A percentile compares a stretch with the other conserved stretches of the same genome.
These are phyloP conservation scores for Yamadazyma olivae DNA, from an alignment of 805 yeast species.

Conservation along the genomic window DNA sequence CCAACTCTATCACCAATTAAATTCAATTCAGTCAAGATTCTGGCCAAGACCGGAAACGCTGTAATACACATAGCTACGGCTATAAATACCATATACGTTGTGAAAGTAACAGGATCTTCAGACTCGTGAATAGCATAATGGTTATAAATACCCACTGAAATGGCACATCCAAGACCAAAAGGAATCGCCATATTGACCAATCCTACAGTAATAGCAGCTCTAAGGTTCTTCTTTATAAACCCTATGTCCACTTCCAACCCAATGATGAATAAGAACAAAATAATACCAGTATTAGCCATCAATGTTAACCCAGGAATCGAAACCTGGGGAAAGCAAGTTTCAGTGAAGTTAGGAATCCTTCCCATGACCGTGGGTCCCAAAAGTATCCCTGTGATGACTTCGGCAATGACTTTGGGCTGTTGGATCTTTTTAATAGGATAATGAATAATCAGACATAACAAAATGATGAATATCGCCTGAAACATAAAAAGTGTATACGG, in stretches of 20 bases:
- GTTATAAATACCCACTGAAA: constrained; percentile 65
- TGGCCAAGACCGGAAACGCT: constrained; percentile 80
- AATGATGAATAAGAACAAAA: constrained; percentile 69
- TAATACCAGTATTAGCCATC: constrained; percentile 72
- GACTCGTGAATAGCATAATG: constrained; percentile 41
- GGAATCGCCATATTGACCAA: constrained; percentile 72
- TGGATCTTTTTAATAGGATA: constrained; percentile 57
- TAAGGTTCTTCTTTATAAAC: constrained; percentile 58
- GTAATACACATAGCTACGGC: constrained; percentile 84
- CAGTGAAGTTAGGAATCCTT: constrained; percentile 63
- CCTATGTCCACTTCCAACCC: constrained; percentile 76
- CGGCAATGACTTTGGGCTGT: constrained; percentile 82
- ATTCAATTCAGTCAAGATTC: constrained; percentile 72
- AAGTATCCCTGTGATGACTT: constrained; percentile 72
- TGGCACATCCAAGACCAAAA: constrained; percentile 73
- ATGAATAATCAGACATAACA: constrained; percentile 58
- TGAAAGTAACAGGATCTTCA: constrained; percentile 46
- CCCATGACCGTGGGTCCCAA: constrained; percentile 78
- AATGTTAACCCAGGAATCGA: constrained; percentile 64
- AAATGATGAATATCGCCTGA: constrained; percentile 61
- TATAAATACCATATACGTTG: constrained; percentile 75
- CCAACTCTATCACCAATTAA: constrained; percentile 72
- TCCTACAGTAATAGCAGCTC: constrained; percentile 67
- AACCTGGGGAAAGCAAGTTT: constrained; percentile 58
- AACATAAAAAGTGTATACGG: constrained; percentile 71